Conservation (phyloP, 352 stramenopile species). For the Hyphochytrium catenoides region DNA sequence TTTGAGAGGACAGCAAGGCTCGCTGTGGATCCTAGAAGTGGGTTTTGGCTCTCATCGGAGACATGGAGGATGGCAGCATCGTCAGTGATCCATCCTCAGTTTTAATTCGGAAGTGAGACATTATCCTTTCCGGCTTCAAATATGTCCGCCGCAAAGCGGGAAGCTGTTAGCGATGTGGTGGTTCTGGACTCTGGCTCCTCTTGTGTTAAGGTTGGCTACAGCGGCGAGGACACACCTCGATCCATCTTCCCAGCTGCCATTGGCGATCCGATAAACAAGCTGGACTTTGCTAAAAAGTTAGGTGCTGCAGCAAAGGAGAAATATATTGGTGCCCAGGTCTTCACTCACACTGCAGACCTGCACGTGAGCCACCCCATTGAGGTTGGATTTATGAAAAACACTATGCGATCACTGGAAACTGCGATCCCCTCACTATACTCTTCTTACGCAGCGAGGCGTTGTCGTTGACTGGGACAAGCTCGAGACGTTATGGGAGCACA, state of each 20-base stretch:
- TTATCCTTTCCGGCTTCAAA: no score
- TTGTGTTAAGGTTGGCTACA: constrained; percentile 47
- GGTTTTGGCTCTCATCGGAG: no score
- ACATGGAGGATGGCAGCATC: no score
- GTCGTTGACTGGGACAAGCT: constrained; percentile 59
- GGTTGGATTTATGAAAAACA: neutral
- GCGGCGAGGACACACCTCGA: constrained; percentile 49
- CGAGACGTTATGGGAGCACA: constrained; percentile 55
- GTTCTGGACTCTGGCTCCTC: constrained; percentile 64
- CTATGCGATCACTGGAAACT: neutral
- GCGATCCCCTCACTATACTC: constrained; percentile 1
- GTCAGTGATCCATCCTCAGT: no score
- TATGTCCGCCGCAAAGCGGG: no score
- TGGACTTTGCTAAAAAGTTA: no score
- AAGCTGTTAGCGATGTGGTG: no score
- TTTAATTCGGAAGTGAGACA: no score
- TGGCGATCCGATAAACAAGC: constrained; percentile 39
- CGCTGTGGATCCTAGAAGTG: no score
- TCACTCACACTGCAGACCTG: neutral
- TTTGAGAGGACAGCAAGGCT: no score
- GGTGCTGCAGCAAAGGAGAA: constrained; percentile 2
- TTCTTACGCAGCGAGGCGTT: constrained; percentile 30
- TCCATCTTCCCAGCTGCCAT: constrained; percentile 35
- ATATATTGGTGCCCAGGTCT: neutral
- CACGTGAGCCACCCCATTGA: constrained; percentile 6